phyloP scores from a whole-genome alignment of 441 rosid species.

The Erysimum cheiri region DNA sequence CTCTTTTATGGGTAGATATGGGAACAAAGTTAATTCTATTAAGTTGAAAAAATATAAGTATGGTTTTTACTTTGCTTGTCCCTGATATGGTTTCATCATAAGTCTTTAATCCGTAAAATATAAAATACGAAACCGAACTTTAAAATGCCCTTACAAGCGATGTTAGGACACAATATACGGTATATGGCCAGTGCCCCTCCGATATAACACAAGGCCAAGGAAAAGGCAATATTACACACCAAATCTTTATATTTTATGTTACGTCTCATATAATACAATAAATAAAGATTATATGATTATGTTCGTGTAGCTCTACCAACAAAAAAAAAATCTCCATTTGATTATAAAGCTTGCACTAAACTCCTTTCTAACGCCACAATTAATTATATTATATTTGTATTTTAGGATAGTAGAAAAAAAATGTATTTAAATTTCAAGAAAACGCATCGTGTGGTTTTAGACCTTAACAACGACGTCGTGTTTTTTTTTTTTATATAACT shows the following conservation, averaged over 20 bases:
- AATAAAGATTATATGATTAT: conserved; percentile 21
- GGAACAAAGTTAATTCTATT: not conserved
- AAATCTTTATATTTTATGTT: conserved; percentile 40
- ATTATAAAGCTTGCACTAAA: conserved; percentile 24
- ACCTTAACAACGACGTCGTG: too few relatives aligned
- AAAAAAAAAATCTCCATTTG: not conserved
- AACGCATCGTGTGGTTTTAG: too few relatives aligned
- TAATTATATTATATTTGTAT: not conserved
- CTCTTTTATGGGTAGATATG: not conserved
- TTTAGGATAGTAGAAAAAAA: not conserved
- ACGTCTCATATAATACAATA: conserved; percentile 14
- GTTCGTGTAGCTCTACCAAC: conserved; percentile 20
- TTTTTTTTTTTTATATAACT: too few relatives aligned
- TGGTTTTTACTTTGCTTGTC: not conserved
- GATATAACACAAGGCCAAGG: conserved; percentile 29
- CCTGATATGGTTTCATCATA: conserved; percentile 25
- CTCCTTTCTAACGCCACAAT: conserved; percentile 25
- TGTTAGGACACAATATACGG: conserved; percentile 24
- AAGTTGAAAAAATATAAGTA: conserved; percentile 17
- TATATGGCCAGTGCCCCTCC: conserved; percentile 29
- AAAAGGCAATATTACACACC: conserved; percentile 24
- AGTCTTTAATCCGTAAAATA: conserved; percentile 6
- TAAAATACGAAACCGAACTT: conserved; percentile 4
- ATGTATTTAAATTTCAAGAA: too few relatives aligned
- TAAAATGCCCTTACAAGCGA: conserved; percentile 35